Percentiles rank a stretch among this genome's conserved stretches.
These are phyloP conservation scores for Onygena corvina DNA, from an alignment of 2,329 filamentous ascomycete species.

Conservation along the genomic window DNA sequence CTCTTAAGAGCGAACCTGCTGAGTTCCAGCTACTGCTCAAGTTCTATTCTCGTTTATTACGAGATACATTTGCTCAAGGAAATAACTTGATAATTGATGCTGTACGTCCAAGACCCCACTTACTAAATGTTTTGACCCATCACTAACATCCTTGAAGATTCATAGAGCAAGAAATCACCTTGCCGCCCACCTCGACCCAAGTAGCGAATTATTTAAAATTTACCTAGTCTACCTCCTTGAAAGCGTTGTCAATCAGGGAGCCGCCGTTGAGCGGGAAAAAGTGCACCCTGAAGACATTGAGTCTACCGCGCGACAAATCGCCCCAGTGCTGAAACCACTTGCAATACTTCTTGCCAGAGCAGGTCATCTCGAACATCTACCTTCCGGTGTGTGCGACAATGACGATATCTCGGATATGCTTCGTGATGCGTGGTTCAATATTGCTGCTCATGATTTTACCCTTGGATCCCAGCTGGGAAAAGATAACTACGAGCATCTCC, in stretches of 20 bases:
- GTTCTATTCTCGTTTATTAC: slow-evolving; percentile 62
- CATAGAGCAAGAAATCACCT: slow-evolving; percentile 69
- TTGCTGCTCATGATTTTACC: slow-evolving; percentile 84
- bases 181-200: slow-evolving; percentile 52
- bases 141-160: slow-evolving; percentile 38
- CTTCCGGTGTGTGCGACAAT: slow-evolving; percentile 26
- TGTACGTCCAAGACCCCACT: slow-evolving; percentile 38
- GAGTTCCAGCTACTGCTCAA: slow-evolving; percentile 83
- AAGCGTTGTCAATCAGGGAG: slow-evolving; percentile 78
- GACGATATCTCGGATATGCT: slow-evolving; percentile 63
- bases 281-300: slow-evolving; percentile 67
- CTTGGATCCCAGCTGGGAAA: slow-evolving; percentile 60
- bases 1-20: slow-evolving; percentile 61
- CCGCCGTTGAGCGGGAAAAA: slow-evolving; percentile 62
- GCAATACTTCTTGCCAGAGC: slow-evolving; percentile 61
- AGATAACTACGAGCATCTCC: slow-evolving; percentile 62
- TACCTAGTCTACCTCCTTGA: slow-evolving; percentile 78
- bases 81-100: slow-evolving; percentile 58
- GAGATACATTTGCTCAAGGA: slow-evolving; percentile 58
- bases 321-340: slow-evolving; percentile 75
- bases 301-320: slow-evolving; percentile 74
- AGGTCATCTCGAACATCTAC: slow-evolving; percentile 17
- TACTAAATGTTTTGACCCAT: slow-evolving; percentile 6
- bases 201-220: slow-evolving; percentile 65
- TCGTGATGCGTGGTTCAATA: slow-evolving; percentile 96